Evolutionary conservation across 2,329 filamentous ascomycete genomes (phyloP).

Genomic region (Phyllosticta citriasiana): DNA sequence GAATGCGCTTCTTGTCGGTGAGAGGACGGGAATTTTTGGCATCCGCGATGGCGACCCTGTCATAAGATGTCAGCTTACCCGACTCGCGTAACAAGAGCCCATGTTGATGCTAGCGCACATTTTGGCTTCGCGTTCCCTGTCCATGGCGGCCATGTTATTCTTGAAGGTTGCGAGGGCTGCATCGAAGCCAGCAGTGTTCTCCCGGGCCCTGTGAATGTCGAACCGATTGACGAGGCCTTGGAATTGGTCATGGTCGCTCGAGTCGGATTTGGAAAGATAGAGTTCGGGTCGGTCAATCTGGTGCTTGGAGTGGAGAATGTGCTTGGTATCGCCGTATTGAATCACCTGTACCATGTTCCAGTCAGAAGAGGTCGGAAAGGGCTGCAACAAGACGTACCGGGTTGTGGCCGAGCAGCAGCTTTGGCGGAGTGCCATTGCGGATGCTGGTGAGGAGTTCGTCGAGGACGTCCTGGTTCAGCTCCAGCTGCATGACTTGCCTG

Average conservation of each 20-base stretch:
- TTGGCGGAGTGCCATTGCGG: constrained; percentile 26
- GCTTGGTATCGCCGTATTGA: constrained; percentile 47
- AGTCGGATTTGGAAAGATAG: constrained; percentile 37
- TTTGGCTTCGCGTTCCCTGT: constrained; percentile 52
- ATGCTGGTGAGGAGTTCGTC: constrained; percentile 30
- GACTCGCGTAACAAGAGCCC: constrained; percentile 1
- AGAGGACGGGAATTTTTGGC: neutral
- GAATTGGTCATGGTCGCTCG: constrained; percentile 30
- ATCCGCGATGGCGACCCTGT: constrained; percentile 20
- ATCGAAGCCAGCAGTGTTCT: constrained; percentile 47
- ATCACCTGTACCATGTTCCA: constrained; percentile 34
- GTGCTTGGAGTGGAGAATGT: constrained; percentile 43
- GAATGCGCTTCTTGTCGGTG: neutral
- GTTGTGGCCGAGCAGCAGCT: constrained; percentile 29
- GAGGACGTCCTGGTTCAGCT: constrained; percentile 31
- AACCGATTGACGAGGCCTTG: constrained; percentile 42
- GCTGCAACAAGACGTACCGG: constrained; percentile 24
- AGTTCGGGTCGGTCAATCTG: constrained; percentile 49
- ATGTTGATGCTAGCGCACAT: constrained; percentile 30
- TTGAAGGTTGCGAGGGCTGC: constrained; percentile 50
- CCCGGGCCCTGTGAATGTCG: constrained; percentile 43
- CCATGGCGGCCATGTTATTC: constrained; percentile 48
- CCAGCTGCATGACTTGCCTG: constrained; percentile 32
- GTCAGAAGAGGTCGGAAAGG: constrained; percentile 17
- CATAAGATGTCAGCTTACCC: constrained; percentile 18